These are phyloP conservation scores for Hypoxylon intermedium DNA, from an alignment of 495 filamentous ascomycete genomes.

Conservation along the genomic window DNA sequence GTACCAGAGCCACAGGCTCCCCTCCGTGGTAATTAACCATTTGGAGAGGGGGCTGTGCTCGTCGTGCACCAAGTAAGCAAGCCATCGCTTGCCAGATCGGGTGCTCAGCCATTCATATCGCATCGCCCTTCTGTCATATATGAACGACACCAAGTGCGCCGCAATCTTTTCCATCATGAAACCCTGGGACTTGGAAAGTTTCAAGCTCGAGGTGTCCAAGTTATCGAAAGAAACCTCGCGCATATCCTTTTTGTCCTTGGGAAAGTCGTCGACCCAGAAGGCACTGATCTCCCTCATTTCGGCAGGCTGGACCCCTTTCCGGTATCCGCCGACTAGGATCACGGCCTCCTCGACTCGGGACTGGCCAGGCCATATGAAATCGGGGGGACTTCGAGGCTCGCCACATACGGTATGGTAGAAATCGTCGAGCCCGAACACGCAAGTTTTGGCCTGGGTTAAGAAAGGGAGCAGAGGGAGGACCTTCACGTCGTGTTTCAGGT, in stretches of 20 bases:
- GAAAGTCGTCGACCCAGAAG: neutral
- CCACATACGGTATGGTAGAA: neutral
- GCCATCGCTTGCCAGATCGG: neutral
- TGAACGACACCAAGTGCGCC: neutral
- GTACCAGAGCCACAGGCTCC: slow-evolving; percentile 12
- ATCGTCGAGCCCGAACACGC: slow-evolving; percentile 16
- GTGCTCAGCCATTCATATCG: neutral
- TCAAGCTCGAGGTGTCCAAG: neutral
- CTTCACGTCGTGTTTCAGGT: neutral
- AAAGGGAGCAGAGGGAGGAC: neutral
- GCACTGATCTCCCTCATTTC: slow-evolving; percentile 3
- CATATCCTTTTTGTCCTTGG: neutral
- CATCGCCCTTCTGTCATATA: neutral
- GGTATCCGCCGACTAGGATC: slow-evolving; percentile 17
- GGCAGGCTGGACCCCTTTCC: slow-evolving; percentile 5
- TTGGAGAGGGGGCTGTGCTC: slow-evolving; percentile 3
- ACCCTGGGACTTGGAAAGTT: neutral
- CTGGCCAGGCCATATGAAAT: neutral
- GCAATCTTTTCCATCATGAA: slow-evolving; percentile 11
- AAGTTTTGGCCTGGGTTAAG: neutral
- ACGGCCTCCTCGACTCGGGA: slow-evolving; percentile 22
- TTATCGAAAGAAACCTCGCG: neutral
- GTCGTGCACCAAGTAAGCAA: slow-evolving; percentile 5
- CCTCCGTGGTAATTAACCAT: slow-evolving; percentile 7
- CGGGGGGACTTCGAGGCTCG: neutral